Base-by-base conservation (phyloP, 140 eudicot species). In the Erigeron philadelphicus region DNA sequence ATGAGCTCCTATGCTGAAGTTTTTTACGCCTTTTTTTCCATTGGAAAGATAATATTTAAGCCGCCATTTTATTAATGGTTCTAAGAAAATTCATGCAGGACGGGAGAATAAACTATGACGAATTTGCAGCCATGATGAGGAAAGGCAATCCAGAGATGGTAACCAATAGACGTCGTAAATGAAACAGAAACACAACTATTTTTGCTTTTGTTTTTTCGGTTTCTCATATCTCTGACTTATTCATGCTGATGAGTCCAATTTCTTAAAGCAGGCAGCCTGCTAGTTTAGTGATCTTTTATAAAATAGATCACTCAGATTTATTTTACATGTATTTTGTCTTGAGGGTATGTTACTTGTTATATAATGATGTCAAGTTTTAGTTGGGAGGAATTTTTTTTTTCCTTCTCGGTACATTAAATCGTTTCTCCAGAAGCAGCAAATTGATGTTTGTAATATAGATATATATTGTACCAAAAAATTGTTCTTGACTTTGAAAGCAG, bases 91-190 rank as follows among this genome's bases (percentile, higher is more conserved):
- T 31, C 43, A n/a, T 88, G 87, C 83, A 88, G 96, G 96, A 88
- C 76, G 96, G 96, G 54, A 73, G 84, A 78, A 88, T 88, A 67
- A 83, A 85, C 60, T 88, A 88, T 58, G 93, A 88, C 8, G 96
- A 88, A 79, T 88, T 88, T 77, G 96, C 81, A 57, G 89, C 89
- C 66, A 88, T 88, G 96, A 88, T 85, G 96, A 84, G 81, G 72
- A 88, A 88, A 83, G 96, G 93, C 53, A 70, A 74, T 67, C 93
- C 93, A n/a, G 96, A 88, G 66, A 38, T 83, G 81, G 81, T 63
- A 35, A 9, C 76, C n/a, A 74, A 75, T 71, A 88, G 93, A 75
- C 92, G 89, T 47, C 86, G 87, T 64, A 88, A 84, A 84, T 88
- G 79, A 80, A 78, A 48, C 46, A 46, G 53, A 8, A 17, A 44